phyloP scores from a whole-genome alignment of 495 filamentous ascomycete genomes.

The Neurospora pannonica region DNA sequence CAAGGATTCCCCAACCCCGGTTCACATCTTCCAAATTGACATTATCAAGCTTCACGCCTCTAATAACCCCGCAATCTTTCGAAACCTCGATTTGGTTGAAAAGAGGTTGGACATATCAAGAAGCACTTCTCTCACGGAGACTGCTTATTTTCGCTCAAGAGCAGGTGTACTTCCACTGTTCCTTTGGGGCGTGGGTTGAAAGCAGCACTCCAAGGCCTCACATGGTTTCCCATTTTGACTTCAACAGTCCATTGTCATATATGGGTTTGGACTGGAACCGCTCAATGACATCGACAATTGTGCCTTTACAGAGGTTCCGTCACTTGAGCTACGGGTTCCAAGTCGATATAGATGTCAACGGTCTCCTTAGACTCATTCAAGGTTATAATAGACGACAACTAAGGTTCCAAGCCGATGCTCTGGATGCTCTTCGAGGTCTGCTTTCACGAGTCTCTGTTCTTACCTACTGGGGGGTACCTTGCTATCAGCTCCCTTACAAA shows the following conservation, averaged over 20 bases:
- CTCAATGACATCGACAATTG: too few species aligned
- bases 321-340: neutral
- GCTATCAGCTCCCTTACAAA: too few species aligned
- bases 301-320: too few species aligned
- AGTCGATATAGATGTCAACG: accelerated
- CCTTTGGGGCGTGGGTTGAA: neutral
- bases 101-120: neutral
- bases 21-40: accelerated
- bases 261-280: too few species aligned
- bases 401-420: too few species aligned
- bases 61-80: accelerated
- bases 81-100: neutral
- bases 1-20: neutral
- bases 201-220: neutral
- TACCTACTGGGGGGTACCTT: too few species aligned
- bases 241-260: too few species aligned
- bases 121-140: neutral
- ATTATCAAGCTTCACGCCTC: neutral
- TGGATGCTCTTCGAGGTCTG: too few species aligned
- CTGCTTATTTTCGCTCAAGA: neutral
- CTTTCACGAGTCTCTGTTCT: too few species aligned
- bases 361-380: accelerated
- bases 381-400: too few species aligned
- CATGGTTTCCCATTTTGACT: too few species aligned
- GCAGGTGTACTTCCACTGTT: neutral